Evolutionary conservation across 805 yeast genomes (phyloP), one percentile per base, ranked within the genome.

Genomic region (Nakazawaea pomicola): DNA sequence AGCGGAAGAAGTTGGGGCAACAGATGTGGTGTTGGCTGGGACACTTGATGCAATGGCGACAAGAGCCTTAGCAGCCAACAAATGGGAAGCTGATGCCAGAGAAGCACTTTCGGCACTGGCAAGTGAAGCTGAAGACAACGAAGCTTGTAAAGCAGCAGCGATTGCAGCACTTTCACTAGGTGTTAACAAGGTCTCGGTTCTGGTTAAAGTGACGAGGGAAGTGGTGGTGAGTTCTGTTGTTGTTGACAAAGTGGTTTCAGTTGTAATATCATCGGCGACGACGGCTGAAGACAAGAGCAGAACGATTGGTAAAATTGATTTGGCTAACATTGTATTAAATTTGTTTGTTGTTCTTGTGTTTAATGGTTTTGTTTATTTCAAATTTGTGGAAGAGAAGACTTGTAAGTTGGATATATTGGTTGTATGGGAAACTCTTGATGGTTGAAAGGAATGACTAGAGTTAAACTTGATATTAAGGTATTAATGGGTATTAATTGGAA

Each of bases 181-280:
- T 23, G 74, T 60, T 52, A 68, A 62, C 33, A 69, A 38, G 21
- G 78, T 72, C 39, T 58, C 57, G 35, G 78, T 72, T 44, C 69
- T 57, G 18, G 77, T 72, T 44, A 72, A 50, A 21, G 77, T 72
- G 40, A 67, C 52, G 21, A 56, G 47, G 21, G 66, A 55, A 41
- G 76, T 70, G 35, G 74, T 67, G 23, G 68, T 67, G 14, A 48
- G 44, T 6, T 49, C 57, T 10, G 42, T 49, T n/a, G 31, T 32
- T 19, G 34, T 15, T 15, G 10, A 6, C 10, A 34, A 19, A 16
- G 37, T 30, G 15, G 37, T 33, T 18, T 31, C 40, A 18, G 29
- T 18, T 29, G 29, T 32, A 16, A 37, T 33, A 12, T 47, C 56
- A 16, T 60, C 67, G 24, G 63, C 65, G 11, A 41, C 36, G 41